These are phyloP conservation scores for Schrenkiella parvula DNA, from an alignment of 345 rosid genomes.

Conservation along the genomic window DNA sequence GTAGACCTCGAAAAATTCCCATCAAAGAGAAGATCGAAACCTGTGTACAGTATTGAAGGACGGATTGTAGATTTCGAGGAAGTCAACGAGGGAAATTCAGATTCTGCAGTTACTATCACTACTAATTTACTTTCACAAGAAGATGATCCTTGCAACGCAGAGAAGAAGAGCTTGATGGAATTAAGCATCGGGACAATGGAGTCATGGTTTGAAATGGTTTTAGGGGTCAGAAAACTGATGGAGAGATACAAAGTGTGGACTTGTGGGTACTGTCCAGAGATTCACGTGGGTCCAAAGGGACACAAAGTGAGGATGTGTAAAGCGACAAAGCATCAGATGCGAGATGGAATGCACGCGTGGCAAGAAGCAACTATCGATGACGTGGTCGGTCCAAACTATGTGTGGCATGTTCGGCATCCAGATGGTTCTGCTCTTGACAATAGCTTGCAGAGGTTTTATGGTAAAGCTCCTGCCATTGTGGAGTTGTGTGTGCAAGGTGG, in stretches of 20 bases:
- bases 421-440: constrained; percentile 51
- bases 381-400: constrained; percentile 72
- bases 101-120: background rate
- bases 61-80: constrained; percentile 81
- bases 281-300: constrained; percentile 92
- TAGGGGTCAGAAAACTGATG: constrained; percentile 60
- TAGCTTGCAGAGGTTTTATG: constrained; percentile 67
- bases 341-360: constrained; percentile 85
- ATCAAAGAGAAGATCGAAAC: constrained; percentile 64
- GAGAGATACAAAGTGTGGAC: constrained; percentile 66
- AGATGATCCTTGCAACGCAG: constrained; percentile 4
- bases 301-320: constrained; percentile 84
- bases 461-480: constrained; percentile 83
- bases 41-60: constrained; percentile 85
- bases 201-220: constrained; percentile 65
- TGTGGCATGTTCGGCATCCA: constrained; percentile 71
- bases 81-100: constrained; percentile 14
- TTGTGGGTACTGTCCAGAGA: constrained; percentile 79
- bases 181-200: constrained; percentile 51
- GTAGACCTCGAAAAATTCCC: constrained; percentile 63
- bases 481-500: constrained; percentile 77
- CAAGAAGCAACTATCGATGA: constrained; percentile 82
- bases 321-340: constrained; percentile 76
- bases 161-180: constrained; percentile 32
- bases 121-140: background rate